Evolutionary conservation across 768 basidiomycete genomes (phyloP), one percentile per base, ranked within the genome.

Genomic region (Gloeophyllum trabeum): DNA sequence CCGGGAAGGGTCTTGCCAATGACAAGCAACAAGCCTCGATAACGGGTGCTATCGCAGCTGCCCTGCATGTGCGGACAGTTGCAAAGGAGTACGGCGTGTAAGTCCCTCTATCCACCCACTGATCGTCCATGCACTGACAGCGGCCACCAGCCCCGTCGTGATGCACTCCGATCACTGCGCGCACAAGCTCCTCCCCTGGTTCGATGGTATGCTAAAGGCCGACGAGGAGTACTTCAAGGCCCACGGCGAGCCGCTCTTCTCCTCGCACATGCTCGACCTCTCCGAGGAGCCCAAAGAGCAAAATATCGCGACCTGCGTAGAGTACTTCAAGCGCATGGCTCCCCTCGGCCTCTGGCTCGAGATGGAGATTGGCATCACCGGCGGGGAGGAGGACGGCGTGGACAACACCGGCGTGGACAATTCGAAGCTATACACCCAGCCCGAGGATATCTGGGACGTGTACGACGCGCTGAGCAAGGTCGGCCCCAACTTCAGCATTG

Each of bases 301-400:
- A 55, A 99, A 98, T 72, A 99, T 98, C 59, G 81, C 72, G 34
- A 89, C 71, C 41, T 98, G 96, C 62, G 90, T 70, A 45, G 76
- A 90, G 59, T 99, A 99, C 75, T 94, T 98, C 65, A 73, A 81
- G 66, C 88, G 89, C 58, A 86, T 98, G 91, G 85, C 87, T 2
- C 78, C 82, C 47, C 62, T 98, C 56, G 84, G 87, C 40, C 66
- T 89, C 47, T 99, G 90, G 90, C 89, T 99, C 61, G 96, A 99
- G 76, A 99, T 99, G 96, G 96, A 99, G 67, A 99, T 99, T 61
- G 96, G 96, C 57, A 98, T 99, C 65, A 99, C 96, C 40, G 96
- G 96, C 56, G 96, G 96, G 54, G 96, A 99, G 63, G 96, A 99
- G 62, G 96, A 98, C 57, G 94, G 96, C 59, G 96, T 99, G 39